A percentile compares a stretch with the other conserved stretches of the same genome.
Conservation (phyloP, 2,329 filamentous ascomycete genomes). For the Sclerotiophoma versabilis region DNA sequence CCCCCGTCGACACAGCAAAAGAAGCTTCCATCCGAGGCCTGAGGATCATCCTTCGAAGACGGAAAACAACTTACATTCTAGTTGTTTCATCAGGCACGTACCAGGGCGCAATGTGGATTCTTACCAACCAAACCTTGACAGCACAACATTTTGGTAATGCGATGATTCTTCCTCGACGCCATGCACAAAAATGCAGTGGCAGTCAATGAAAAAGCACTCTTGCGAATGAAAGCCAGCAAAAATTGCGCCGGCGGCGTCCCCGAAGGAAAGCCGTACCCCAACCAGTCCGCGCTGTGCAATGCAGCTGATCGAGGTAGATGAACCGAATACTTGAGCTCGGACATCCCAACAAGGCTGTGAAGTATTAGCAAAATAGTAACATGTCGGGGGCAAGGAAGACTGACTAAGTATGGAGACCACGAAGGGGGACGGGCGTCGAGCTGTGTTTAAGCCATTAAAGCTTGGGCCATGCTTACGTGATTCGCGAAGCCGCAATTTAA, state of each 20-base stretch:
- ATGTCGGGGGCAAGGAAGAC: neutral
- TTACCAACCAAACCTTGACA: slow-evolving; percentile 4
- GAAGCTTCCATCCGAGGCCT: no score
- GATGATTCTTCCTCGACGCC: slow-evolving; percentile 51
- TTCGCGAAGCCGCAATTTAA: neutral
- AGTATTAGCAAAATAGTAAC: neutral
- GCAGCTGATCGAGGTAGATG: slow-evolving; percentile 40
- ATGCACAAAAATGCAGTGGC: slow-evolving; percentile 37
- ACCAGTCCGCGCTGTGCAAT: slow-evolving; percentile 49
- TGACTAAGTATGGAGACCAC: slow-evolving; percentile 22
- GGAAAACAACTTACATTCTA: no score
- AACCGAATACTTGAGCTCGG: slow-evolving; percentile 40
- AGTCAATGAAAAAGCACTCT: slow-evolving; percentile 46
- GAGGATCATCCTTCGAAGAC: no score
- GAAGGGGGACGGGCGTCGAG: neutral
- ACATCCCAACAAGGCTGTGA: slow-evolving; percentile 38
- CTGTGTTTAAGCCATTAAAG: neutral
- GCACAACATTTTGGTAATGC: no score
- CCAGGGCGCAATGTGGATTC: no score
- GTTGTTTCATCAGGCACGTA: no score
- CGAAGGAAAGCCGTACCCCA: slow-evolving; percentile 42
- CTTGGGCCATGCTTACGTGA: neutral
- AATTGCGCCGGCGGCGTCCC: slow-evolving; percentile 43
- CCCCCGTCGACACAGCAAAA: neutral
- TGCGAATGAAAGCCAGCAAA: slow-evolving; percentile 28